Base-by-base conservation (phyloP, 257 asterid genomes). In the Nicotiana otophora region DNA sequence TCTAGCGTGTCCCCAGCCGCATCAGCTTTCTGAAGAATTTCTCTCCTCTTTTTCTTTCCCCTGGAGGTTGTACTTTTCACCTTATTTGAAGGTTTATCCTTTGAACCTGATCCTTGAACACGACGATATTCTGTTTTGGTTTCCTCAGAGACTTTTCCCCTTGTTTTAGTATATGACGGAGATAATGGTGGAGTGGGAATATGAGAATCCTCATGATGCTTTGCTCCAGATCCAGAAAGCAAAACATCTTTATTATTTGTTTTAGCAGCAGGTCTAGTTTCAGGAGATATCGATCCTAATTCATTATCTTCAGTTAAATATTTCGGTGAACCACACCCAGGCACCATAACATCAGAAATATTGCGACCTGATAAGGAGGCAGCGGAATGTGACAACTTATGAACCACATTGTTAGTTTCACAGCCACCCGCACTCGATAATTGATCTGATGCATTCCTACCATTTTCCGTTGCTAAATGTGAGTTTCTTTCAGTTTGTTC, bases 1-100 rank as follows among this genome's bases (percentile, higher is more conserved):
- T 85, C 87, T 61, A 62, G 64, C 17, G 82, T 33, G 34, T 83
- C 60, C 46, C 87, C 84, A 31, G 81, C 85, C 65, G 84, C 78
- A 82, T 85, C 86, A 16, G 84, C 82, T 78, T 85, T 85, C 77
- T 80, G 83, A 20, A 48, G 57, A 48, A 69, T 31, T 69, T 82
- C 86, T 61, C 82, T 85, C 15, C 70, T 69, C 66, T 78, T 82
- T 34, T 80, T 80, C 74, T 65, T 84, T n/a, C 63, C 75, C 74
- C 34, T 81, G 42, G 87, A 26, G 19, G 51, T 51, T 3, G 61
- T 80, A 84, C 67, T 54, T 81, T 76, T 84, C 55, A 53, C 65
- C 82, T 72, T 77, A 77, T 64, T 74, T 17, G 82, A 58, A 53
- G 23, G 33, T 28, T 82, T 82, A 20, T 60, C 66, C 65, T 82